Conservation (phyloP, 2,329 filamentous ascomycete species). For the Cadophora sp. region DNA sequence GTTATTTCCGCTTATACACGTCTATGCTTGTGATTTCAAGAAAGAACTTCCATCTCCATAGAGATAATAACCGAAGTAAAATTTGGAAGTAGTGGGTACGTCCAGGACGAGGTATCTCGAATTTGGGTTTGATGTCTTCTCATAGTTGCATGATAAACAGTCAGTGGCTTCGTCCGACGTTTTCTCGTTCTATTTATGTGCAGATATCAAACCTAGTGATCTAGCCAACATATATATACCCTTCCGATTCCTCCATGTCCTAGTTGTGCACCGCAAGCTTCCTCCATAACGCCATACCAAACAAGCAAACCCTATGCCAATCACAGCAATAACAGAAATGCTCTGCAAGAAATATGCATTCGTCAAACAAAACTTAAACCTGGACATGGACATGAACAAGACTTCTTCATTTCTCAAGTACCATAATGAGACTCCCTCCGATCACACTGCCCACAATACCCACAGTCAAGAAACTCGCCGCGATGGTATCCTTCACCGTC, state of each 20-base stretch:
- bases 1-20: no score
- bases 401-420: slow-evolving; percentile 43
- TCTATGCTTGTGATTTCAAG: no score
- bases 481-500: slow-evolving; percentile 66
- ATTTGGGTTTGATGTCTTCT: no score
- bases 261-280: background rate
- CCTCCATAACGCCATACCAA: slow-evolving; percentile 14
- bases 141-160: no score
- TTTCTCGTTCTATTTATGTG: background rate
- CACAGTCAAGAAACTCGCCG: slow-evolving; percentile 70
- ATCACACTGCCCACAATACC: slow-evolving; percentile 59
- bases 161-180: background rate
- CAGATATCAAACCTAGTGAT: slow-evolving; percentile 23
- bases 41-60: no score
- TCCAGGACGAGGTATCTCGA: no score
- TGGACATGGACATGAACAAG: background rate
- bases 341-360: slow-evolving; percentile 1
- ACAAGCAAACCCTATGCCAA: slow-evolving; percentile 12
- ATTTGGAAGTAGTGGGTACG: no score
- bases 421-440: slow-evolving; percentile 61
- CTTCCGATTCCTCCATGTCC: background rate
- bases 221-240: slow-evolving; percentile 7
- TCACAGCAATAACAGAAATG: background rate
- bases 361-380: no score
- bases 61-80: no score